Evolutionary conservation across 768 basidiomycete species (phyloP), one percentile per base, ranked within the genome.

Genomic region (Mrakia frigida): DNA sequence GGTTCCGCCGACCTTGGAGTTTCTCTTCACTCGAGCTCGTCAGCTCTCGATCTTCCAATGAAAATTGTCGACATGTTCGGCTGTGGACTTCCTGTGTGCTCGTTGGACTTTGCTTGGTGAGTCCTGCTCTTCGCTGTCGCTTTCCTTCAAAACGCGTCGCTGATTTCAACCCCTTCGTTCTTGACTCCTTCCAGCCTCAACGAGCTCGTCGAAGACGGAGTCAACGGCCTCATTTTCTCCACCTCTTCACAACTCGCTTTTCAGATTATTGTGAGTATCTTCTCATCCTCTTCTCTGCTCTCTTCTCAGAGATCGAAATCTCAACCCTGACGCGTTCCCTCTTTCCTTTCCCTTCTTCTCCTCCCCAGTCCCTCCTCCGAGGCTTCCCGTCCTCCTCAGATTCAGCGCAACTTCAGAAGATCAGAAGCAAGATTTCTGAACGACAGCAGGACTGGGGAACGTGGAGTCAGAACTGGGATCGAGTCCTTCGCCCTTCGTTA

Each of bases 31-130:
- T 88, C 89, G 7, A 95, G 93, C 82, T 93, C 93, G 0, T 95
- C 93, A 2, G 91, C 88, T 1, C 84, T 94, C 75, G 97, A 99
- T 83, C 85, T 99, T 74, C 97, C 97, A 3, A 99, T 99, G 97
- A 99, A 99, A 83, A 89, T 99, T 6, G 94, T 99, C 10, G 97
- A 99, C 83, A 98, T 98, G 96, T 98, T 98, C 84, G 97, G 97
- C 6, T 98, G 95, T 80, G 91, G 91, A 6, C 85, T 98, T 74
- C 96, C 96, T 0, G 97, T 98, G 11, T 91, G 95, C 78, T 95
- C 97, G 0, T 86, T 94, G 4, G 86, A 90, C 69, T 99, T 96
- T 81, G 84, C 86, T 59, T 96, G 93, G 94, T 95, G 78, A n/a
- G 88, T 80, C 18, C 41, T 41, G 70, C 46, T 25, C 16, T 41